Evolutionary conservation across 768 basidiomycete species (phyloP), one percentile per base, ranked within the genome.

Genomic region (Mycena pura): DNA sequence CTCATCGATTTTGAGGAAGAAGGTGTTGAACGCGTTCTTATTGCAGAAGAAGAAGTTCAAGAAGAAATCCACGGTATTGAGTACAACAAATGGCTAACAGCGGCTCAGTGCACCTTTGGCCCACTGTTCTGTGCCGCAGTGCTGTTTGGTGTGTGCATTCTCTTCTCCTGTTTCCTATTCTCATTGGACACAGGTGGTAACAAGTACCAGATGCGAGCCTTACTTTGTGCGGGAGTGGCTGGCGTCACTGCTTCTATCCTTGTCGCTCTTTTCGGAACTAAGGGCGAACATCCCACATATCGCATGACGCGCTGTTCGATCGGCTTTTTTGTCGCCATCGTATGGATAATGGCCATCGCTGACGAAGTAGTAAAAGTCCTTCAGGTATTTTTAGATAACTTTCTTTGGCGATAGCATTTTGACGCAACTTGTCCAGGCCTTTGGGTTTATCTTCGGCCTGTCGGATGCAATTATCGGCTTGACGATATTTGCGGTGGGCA

Each of bases 271-370:
- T 88, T 88, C 68, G 84, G 84, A 1, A 80, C 83, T 7, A 81
- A 83, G 39, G 90, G 92, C 3, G 77, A 80, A 19, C 81, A 86
- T 62, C 79, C 82, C 6, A 69, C 83, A 14, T 81, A 85, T 44
- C 82, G 86, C 57, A 81, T 95, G 75, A 81, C 84, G 10, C 84
- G 95, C 10, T 96, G 94, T 70, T 90, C 88, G 22, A 89, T 96
- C 82, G 96, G 97, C 0, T 99, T 99, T 77, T 72, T 89, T 21
- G 90, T 96, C 25, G 83, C 95, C 3, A 86, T 98, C 62, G 88
- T 98, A 8, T 99, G 97, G 96, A 98, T 99, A 68, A 96, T 98
- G 87, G 95, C 92, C 6, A 95, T 99, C 46, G 95, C 96, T 1
- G 95, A 97, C 72, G 96, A 98, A 72, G 95, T 96, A 2, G 95